Evolutionary conservation across 345 rosid genomes (phyloP).

Genomic region (Microcos paniculata): DNA sequence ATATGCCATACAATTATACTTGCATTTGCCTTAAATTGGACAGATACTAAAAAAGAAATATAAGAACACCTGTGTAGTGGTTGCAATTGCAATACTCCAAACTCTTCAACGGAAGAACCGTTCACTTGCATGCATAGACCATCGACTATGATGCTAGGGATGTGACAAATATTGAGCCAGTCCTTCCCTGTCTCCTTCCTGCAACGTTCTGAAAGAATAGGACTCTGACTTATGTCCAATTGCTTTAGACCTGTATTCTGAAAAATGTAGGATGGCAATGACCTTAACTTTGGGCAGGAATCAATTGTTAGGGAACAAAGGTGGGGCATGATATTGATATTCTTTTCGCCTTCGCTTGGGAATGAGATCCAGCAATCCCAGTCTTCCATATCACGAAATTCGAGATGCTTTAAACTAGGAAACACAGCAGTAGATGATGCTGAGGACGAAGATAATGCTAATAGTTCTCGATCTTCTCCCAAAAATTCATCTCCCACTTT

Average conservation of each 20-base stretch:
- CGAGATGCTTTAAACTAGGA: constrained; percentile 7
- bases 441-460: neutral
- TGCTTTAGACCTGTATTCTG: constrained; percentile 9
- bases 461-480: neutral
- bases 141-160: constrained; percentile 4
- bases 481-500: constrained; percentile 1
- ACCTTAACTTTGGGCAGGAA: constrained; percentile 3
- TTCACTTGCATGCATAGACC: constrained; percentile 4
- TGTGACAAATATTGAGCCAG: constrained; percentile 13
- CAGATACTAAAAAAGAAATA: neutral
- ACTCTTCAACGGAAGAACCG: neutral
- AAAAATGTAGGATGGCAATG: neutral
- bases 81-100: constrained; percentile 13
- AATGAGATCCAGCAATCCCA: neutral
- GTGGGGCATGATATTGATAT: neutral
- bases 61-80: constrained; percentile 8
- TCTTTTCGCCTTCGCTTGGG: neutral
- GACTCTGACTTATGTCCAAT: constrained; percentile 10
- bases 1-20: neutral
- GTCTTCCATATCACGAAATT: neutral
- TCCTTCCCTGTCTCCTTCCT: constrained; percentile 4
- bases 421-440: constrained; percentile 1
- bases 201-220: constrained; percentile 4
- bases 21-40: neutral
- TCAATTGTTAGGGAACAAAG: constrained; percentile 11